Evolutionary conservation across 106 monocot genomes (phyloP).

Genomic region (Dendrobium catenatum): DNA sequence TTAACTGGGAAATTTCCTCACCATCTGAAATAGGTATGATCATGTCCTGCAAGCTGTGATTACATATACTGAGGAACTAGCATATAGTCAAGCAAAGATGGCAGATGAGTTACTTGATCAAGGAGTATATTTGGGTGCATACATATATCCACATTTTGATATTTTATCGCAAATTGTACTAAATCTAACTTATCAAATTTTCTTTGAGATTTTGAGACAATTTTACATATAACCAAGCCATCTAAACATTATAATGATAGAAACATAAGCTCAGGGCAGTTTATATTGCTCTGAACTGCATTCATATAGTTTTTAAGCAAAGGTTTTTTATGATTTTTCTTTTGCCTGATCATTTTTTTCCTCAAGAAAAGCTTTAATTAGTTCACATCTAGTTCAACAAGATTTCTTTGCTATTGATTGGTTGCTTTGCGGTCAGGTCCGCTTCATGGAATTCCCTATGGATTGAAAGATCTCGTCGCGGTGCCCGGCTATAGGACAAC

Average conservation of each 20-base stretch:
- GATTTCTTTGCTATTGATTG: background rate
- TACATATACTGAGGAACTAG: conserved; percentile 75
- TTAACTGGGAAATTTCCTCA: background rate
- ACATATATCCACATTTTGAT: background rate
- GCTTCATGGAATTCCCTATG: conserved; percentile 97
- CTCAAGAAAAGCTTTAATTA: background rate
- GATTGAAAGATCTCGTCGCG: conserved; percentile 83
- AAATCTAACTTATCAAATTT: background rate
- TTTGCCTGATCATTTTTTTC: background rate
- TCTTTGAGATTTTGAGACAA: background rate
- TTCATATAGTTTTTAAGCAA: too few relatives aligned
- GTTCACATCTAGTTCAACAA: background rate
- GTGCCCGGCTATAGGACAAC: conserved; percentile 84
- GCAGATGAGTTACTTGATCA: conserved; percentile 72
- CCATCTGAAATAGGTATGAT: conserved; percentile 46
- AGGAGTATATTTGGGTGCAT: conserved; percentile 78
- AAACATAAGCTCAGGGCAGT: background rate
- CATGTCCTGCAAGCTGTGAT: conserved; percentile 73
- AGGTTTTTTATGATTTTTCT: background rate
- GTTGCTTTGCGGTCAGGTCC: conserved; percentile 40
- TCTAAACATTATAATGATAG: background rate
- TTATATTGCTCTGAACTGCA: too few relatives aligned
- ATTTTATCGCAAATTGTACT: background rate
- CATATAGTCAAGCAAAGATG: conserved; percentile 60
- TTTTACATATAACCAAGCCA: background rate